Evolutionary conservation across 2,329 filamentous ascomycete species (phyloP), one percentile per base, ranked within the genome.

Genomic region (Penicillium hesseltinei): DNA sequence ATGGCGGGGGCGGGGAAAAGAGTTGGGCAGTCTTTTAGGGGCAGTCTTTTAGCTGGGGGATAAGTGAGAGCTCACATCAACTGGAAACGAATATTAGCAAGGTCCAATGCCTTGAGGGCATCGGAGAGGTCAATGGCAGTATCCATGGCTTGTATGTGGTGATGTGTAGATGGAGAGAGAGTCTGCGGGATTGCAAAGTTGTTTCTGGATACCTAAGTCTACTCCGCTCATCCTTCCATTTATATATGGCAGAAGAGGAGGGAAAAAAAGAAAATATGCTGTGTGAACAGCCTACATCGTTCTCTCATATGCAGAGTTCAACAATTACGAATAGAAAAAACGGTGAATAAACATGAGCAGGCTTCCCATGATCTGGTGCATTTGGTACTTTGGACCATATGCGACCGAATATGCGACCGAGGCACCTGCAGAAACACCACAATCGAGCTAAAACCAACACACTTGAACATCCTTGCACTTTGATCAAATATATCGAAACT

Each of bases 71-170:
- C 85, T 77, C 77, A 95, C 92, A 96, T 95, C 61, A 97, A 80
- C 76, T 96, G 91, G 77, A 91, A 96, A 62, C 94, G 90, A 73
- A 97, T 99, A 72, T 94, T 91, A 62, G 86, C 83, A 48, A 99
- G 84, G 73, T 97, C 92, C 69, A 99, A 81, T 17, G 93, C 92
- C 79, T 91, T 90, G 65, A 86, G 85, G 71, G 88, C 85, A 76
- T 97, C 90, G 39, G 87, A 90, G 60, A 96, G 85, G 74, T 97
- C 92, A 70, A 97, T 91, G 47, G 91, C 86, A 19, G 90, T 83
- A 74, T 99, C 94, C 94, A 99, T 99, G 53, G 62, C 52, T 49
- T 13, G 36, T 25, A 54, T 56, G 19, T 31, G 51, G 46, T 59
- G 55, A 31, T 53, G 59, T 54, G 59, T 19, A 56, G 57, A 62